A percentile compares a stretch with the other conserved stretches of the same genome.
Evolutionary conservation across 1,139 yeast species (phyloP).

Genomic region (Pichia kudriavzevii): DNA sequence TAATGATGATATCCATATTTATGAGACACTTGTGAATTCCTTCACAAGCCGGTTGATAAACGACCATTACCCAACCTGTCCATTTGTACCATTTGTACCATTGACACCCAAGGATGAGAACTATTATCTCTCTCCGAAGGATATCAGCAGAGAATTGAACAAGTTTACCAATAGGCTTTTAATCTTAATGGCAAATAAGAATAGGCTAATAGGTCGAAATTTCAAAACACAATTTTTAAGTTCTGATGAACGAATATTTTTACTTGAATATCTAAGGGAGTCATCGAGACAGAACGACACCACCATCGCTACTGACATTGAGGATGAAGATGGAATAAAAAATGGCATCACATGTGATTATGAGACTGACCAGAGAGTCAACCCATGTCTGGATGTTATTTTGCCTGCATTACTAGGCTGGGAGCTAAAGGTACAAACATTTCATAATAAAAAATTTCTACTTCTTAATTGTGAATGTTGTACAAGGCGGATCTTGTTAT

Average conservation of each 20-base stretch:
- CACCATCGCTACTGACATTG: slow-evolving; percentile 1
- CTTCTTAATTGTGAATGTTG: slow-evolving; percentile 29
- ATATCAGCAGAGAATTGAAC: slow-evolving; percentile 19
- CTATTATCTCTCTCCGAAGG: slow-evolving; percentile 22
- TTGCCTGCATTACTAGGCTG: slow-evolving; percentile 29
- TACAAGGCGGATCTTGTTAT: slow-evolving; percentile 28
- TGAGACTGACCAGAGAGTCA: neutral
- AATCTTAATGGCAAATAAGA: slow-evolving; percentile 14
- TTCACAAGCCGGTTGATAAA: slow-evolving; percentile 21
- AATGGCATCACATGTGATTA: neutral
- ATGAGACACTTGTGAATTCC: slow-evolving; percentile 19
- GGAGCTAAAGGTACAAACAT: slow-evolving; percentile 26
- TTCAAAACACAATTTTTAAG: slow-evolving; percentile 6
- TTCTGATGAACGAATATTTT: slow-evolving; percentile 9
- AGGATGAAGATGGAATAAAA: slow-evolving; percentile 4
- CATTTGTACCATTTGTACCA: slow-evolving; percentile 14
- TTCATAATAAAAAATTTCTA: slow-evolving; percentile 21
- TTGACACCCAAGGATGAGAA: slow-evolving; percentile 17
- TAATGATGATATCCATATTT: slow-evolving; percentile 12
- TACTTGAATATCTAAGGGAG: slow-evolving; percentile 6
- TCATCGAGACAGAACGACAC: neutral
- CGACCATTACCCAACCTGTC: slow-evolving; percentile 26
- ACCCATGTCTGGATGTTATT: slow-evolving; percentile 11
- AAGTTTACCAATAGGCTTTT: slow-evolving; percentile 16
- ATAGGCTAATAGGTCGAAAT: slow-evolving; percentile 13